Evolutionary conservation across 805 yeast genomes (phyloP).

Genomic region (Saccharomyces paradoxus): DNA sequence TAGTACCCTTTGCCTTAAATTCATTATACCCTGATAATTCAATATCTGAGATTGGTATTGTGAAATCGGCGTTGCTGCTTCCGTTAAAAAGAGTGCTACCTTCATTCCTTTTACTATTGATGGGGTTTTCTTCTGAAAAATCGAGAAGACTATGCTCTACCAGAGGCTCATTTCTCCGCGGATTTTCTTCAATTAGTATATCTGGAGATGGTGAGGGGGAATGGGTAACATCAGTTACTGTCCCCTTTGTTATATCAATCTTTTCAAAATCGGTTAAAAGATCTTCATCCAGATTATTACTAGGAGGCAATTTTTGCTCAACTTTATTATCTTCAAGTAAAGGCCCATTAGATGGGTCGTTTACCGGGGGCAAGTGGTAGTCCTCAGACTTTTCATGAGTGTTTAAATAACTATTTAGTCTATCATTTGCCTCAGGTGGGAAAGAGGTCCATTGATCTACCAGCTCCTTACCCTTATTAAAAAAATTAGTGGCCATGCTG

Average conservation of each 20-base stretch:
- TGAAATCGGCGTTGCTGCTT: background rate
- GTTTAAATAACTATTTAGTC: slow-evolving; percentile 3
- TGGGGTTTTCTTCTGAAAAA: slow-evolving; percentile 12
- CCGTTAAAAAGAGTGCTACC: background rate
- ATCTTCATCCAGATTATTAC: background rate
- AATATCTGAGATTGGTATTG: slow-evolving; percentile 19
- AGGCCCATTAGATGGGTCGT: background rate
- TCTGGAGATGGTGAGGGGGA: slow-evolving; percentile 1
- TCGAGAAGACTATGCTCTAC: background rate
- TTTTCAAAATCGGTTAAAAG: slow-evolving; percentile 4
- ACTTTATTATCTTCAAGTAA: background rate
- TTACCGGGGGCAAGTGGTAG: background rate
- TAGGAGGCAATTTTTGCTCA: slow-evolving; percentile 9
- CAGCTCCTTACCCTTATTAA: slow-evolving; percentile 28
- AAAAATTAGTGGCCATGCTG: slow-evolving; percentile 22
- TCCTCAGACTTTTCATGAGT: background rate
- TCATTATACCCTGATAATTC: slow-evolving; percentile 36
- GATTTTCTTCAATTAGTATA: slow-evolving; percentile 1
- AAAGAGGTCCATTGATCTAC: slow-evolving; percentile 20
- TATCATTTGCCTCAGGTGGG: slow-evolving; percentile 16
- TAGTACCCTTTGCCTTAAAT: slow-evolving; percentile 48
- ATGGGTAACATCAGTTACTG: background rate
- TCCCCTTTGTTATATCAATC: background rate
- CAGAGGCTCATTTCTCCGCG: slow-evolving; percentile 2
- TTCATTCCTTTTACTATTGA: background rate